Conservation (phyloP, 306 rosid genomes). For the Lagenaria siceraria region DNA sequence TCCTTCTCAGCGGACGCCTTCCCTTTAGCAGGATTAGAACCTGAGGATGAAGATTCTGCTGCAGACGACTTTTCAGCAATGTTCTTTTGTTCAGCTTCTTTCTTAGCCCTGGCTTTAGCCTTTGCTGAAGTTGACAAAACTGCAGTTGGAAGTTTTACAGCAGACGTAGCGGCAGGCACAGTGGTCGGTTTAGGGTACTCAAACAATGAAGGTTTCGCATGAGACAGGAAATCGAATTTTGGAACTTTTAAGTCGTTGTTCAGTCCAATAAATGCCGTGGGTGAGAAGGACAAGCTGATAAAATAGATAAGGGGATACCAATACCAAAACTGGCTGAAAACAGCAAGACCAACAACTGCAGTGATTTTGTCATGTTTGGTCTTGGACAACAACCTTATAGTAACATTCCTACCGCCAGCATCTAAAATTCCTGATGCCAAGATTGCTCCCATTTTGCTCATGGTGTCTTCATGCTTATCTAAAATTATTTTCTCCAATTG, state of each 20-base stretch:
- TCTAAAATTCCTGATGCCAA: constrained; percentile 97
- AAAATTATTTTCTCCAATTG: constrained; percentile 92
- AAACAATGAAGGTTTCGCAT: constrained; percentile 84
- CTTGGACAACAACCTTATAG: constrained; percentile 79
- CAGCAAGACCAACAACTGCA: constrained; percentile 98
- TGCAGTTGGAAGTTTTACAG: constrained; percentile 95
- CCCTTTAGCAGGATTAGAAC: constrained; percentile 49
- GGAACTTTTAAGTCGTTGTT: constrained; percentile 88
- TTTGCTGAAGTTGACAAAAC: constrained; percentile 91
- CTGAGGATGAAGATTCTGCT: constrained; percentile 38
- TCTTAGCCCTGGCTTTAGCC: constrained; percentile 98
- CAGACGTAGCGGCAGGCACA: constrained; percentile 61
- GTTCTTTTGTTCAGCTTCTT: constrained; percentile 84
- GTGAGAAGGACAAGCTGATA: constrained; percentile 79
- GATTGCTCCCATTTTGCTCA: constrained; percentile 99
- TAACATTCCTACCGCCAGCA: constrained; percentile 98
- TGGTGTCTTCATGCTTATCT: constrained; percentile 97
- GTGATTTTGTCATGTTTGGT: constrained; percentile 90
- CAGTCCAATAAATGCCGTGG: constrained; percentile 85
- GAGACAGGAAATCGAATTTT: constrained; percentile 78
- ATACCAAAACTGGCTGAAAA: constrained; percentile 98
- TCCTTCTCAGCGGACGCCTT: constrained; percentile 73
- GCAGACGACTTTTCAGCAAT: constrained; percentile 56
- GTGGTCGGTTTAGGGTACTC: constrained; percentile 92
- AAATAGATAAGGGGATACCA: constrained; percentile 99